Evolutionary conservation across 225 moss, liverwort and hornwort species (phyloP), one percentile per base, ranked within the genome.

Genomic region (Antitrichia curtipendula): DNA sequence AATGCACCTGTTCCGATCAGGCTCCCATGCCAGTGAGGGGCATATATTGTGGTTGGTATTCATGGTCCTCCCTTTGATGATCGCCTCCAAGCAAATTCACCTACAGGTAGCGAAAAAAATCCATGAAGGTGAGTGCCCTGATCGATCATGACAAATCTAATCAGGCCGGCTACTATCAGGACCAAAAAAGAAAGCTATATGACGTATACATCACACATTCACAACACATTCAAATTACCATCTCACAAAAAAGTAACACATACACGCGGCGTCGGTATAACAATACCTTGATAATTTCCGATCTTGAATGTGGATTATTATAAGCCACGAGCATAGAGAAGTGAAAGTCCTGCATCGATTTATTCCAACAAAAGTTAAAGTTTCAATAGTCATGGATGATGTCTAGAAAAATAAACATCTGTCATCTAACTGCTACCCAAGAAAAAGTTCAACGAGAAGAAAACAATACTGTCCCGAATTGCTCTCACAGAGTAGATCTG

Each of bases 321-420:
- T 96, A 96, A 34, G 96, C 95, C 80, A 96, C 96, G 79, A 96
- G 91, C 91, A 96, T 95, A 87, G 89, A 92, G 70, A 96, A 96
- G 90, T 96, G 96, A 82, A 96, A 96, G 84, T 95, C 96, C 96
- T 96, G 94, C 85, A 91, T 58, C 73, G 66, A 90, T 58, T 81
- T 50, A 53, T 40, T 45, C 79, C 50, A 64, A 61, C 32, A 45
- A 32, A 61, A 52, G 18, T 38, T 72, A 60, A 72, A 65, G n/a
- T 25, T 82, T 58, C 47, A 50, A 65, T 41, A 56, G 68, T 76
- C 84, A 82, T 12, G 32, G 64, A 47, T 73, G 62, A 34, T 73
- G 52, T 40, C 65, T 49, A 75, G 40, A 70, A 71, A 75, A 40
- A 80, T 78, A 86, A 43, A 19, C 23, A 80, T 31, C 25, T 56